Conservation (phyloP, 805 yeast species). For the Clavispora asparagi region DNA sequence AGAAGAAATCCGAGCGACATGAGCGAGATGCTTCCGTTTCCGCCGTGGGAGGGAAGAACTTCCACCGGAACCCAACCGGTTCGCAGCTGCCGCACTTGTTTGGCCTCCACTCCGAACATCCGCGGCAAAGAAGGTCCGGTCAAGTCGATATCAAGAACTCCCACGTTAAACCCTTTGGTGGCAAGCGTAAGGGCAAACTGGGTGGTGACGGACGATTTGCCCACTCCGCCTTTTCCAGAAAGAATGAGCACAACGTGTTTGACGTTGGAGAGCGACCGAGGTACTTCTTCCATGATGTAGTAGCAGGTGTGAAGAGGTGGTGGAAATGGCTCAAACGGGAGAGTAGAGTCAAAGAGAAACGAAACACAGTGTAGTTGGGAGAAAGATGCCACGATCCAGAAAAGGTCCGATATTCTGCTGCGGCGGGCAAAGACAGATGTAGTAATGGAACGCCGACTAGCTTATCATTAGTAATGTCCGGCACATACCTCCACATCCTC, state of each 20-base stretch:
- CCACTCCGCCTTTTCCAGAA: conserved; percentile 97
- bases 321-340: background rate
- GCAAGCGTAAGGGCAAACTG: conserved; percentile 85
- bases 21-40: conserved; percentile 43
- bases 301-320: background rate
- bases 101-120: conserved; percentile 85
- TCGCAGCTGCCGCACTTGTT: conserved; percentile 73
- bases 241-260: conserved; percentile 77
- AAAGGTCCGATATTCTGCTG: no score
- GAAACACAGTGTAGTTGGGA: no score
- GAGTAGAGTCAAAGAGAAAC: no score
- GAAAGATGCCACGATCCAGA: no score
- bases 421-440: no score
- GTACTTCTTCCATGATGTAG: conserved; percentile 13
- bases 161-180: conserved; percentile 71
- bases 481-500: background rate
- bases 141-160: conserved; percentile 89
- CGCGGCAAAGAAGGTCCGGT: conserved; percentile 97
- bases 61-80: conserved; percentile 91
- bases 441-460: background rate
- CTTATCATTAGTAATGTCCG: background rate
- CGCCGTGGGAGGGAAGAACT: conserved; percentile 16
- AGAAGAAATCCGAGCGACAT: conserved; percentile 89
- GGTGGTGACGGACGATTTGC: conserved; percentile 92
- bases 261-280: conserved; percentile 42